These are phyloP conservation scores for Phytomonas francai DNA, from an alignment of 208 protist genomes.

Conservation along the genomic window DNA sequence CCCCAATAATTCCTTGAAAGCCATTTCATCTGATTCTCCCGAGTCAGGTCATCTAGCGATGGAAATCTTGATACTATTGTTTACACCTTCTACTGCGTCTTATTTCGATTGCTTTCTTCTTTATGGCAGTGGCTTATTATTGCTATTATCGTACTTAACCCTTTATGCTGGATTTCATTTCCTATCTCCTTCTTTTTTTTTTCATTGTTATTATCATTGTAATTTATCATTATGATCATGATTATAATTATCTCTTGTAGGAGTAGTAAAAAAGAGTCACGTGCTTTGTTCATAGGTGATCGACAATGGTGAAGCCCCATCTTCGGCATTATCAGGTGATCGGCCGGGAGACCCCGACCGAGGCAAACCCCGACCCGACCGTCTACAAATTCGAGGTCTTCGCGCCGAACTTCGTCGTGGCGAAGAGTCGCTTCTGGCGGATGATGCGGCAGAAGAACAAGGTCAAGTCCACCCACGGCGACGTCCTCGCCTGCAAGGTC, in stretches of 20 bases:
- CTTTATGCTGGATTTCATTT: neutral
- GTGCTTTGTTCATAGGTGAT: slow-evolving; percentile 75
- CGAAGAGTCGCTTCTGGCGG: slow-evolving; percentile 99
- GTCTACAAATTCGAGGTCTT: slow-evolving; percentile 99
- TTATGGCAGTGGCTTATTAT: neutral
- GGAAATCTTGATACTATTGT: neutral
- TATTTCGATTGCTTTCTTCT: slow-evolving; percentile 7
- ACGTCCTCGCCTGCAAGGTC: slow-evolving; percentile 92
- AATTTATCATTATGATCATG: slow-evolving; percentile 8
- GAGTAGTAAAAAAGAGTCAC: slow-evolving; percentile 13
- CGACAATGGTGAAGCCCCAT: slow-evolving; percentile 88
- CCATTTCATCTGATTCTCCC: neutral
- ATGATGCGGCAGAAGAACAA: slow-evolving; percentile 97
- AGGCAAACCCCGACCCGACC: slow-evolving; percentile 88
- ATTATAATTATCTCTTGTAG: slow-evolving; percentile 1
- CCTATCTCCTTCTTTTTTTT: slow-evolving; percentile 3
- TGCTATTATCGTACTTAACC: neutral
- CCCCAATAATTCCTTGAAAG: neutral
- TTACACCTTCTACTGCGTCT: neutral
- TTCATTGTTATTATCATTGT: slow-evolving; percentile 5
- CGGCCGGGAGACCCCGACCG: slow-evolving; percentile 91
- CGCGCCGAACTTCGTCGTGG: slow-evolving; percentile 96
- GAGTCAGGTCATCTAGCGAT: neutral
- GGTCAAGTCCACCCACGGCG: slow-evolving; percentile 97
- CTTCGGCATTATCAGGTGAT: slow-evolving; percentile 93